Evolutionary conservation across 2,329 filamentous ascomycete species (phyloP).

Genomic region (Tympanopsis confertula): DNA sequence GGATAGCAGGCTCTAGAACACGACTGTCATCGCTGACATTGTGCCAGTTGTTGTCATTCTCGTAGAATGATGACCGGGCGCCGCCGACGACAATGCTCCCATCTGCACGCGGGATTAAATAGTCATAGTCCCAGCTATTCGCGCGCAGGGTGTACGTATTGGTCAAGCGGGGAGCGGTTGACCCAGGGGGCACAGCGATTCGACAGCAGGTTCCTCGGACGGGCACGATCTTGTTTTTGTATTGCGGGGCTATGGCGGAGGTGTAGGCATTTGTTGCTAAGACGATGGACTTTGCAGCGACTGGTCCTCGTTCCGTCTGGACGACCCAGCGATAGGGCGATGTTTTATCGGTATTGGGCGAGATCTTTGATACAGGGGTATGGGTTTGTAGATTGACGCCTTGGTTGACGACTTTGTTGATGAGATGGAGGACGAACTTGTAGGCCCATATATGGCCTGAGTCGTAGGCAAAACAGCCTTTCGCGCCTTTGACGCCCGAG

Average conservation of each 20-base stretch:
- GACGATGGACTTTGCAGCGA: constrained; percentile 40
- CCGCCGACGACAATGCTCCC: constrained; percentile 30
- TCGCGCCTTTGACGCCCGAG: constrained; percentile 22
- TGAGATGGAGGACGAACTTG: constrained; percentile 39
- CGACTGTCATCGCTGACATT: constrained; percentile 30
- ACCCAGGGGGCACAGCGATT: constrained; percentile 11
- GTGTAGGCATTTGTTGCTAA: constrained; percentile 61
- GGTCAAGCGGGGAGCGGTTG: constrained; percentile 7
- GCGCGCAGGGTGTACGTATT: constrained; percentile 13
- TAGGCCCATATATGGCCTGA: constrained; percentile 37
- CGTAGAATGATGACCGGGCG: constrained; percentile 17
- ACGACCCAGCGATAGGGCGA: constrained; percentile 32
- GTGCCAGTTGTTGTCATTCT: constrained; percentile 26
- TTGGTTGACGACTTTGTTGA: constrained; percentile 28
- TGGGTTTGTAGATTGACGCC: constrained; percentile 6
- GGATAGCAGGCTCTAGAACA: constrained; percentile 25
- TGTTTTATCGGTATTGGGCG: background rate
- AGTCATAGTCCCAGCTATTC: constrained; percentile 13
- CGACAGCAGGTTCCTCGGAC: constrained; percentile 34
- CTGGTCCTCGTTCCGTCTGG: constrained; percentile 38
- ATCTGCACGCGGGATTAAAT: constrained; percentile 29
- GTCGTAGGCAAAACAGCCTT: constrained; percentile 16
- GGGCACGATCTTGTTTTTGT: constrained; percentile 49
- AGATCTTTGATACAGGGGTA: constrained; percentile 10
- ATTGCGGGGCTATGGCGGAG: constrained; percentile 44